Conservation (phyloP, 1,284 basidiomycete species). For the Cystobasidium pallidum region DNA sequence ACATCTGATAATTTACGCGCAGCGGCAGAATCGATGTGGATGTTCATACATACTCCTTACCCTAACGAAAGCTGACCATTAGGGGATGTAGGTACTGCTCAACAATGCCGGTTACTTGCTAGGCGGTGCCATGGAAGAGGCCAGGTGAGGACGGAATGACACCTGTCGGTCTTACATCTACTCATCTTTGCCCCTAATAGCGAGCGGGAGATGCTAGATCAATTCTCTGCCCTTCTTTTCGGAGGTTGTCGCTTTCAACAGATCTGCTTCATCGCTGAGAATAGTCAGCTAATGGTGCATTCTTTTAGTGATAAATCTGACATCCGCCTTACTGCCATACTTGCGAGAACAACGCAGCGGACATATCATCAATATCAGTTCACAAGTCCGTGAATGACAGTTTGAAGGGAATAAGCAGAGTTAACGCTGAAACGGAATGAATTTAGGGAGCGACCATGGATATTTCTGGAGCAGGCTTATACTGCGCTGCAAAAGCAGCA, state of each 20-base stretch:
- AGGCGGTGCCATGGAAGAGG: conserved; percentile 8
- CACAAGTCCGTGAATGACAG: neutral
- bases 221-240: neutral
- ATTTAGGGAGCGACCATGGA: neutral
- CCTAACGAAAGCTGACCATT: neutral
- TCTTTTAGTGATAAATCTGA: neutral
- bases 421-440: neutral
- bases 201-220: neutral
- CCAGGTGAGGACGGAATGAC: conserved; percentile 7
- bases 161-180: too few relatives aligned
- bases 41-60: neutral
- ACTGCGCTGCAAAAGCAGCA: conserved; percentile 15
- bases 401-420: neutral
- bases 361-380: conserved; percentile 15
- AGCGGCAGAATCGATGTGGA: conserved; percentile 5
- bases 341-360: neutral
- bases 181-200: neutral
- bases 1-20: too few relatives aligned
- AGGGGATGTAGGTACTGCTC: neutral
- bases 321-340: conserved; percentile 2
- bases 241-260: too few relatives aligned
- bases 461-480: conserved; percentile 5
- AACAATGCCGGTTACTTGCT: conserved; percentile 14
- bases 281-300: too few relatives aligned
- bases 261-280: too few relatives aligned